Percentiles rank a stretch among this genome's conserved stretches.
Conservation (phyloP, 306 rosid genomes). For the Potentilla sterilis region DNA sequence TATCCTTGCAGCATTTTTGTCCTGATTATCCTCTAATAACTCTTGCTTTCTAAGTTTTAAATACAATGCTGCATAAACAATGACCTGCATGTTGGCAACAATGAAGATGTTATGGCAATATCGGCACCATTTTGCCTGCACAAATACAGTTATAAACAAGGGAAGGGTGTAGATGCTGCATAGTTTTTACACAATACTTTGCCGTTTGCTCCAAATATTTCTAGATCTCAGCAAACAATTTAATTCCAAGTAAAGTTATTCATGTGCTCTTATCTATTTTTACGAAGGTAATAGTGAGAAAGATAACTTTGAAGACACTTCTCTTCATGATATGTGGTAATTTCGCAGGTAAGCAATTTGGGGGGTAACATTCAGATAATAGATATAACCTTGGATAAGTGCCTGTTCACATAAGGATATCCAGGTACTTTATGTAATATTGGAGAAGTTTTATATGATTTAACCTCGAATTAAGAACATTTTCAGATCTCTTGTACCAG, state of each 20-base stretch:
- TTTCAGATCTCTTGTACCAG: too few species aligned
- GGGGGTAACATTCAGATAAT: background rate
- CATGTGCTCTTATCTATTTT: too few species aligned
- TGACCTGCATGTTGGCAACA: constrained; percentile 48
- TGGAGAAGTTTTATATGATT: background rate
- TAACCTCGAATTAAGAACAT: background rate
- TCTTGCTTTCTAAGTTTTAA: constrained; percentile 43
- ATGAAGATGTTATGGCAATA: constrained; percentile 14
- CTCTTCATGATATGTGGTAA: background rate
- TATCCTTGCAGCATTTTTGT: constrained; percentile 57
- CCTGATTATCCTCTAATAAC: constrained; percentile 37
- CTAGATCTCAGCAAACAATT: background rate
- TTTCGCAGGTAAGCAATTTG: background rate
- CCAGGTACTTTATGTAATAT: background rate
- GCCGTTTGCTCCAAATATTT: background rate
- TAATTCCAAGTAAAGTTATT: background rate
- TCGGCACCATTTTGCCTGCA: background rate
- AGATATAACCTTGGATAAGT: background rate
- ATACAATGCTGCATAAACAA: constrained; percentile 55
- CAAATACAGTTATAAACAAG: background rate
- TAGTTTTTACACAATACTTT: background rate
- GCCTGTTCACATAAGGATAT: background rate
- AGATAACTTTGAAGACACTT: background rate
- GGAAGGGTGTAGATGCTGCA: background rate
- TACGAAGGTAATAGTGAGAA: background rate